These are phyloP conservation scores for Pyricularia grisea DNA, from an alignment of 2,329 filamentous ascomycete genomes.

Conservation along the genomic window DNA sequence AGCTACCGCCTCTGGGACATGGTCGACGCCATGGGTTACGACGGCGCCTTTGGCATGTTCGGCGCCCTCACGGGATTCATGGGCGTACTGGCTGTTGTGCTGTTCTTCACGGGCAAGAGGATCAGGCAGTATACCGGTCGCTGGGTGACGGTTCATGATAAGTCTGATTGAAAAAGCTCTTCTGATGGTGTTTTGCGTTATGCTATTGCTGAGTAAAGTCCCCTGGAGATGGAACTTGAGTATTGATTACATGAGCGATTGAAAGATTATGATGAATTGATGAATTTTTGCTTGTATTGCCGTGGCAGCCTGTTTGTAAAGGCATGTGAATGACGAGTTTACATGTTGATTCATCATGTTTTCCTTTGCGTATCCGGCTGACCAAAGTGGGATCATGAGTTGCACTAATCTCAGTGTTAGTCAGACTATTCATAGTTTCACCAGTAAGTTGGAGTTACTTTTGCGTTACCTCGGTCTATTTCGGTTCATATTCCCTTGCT, in stretches of 20 bases:
- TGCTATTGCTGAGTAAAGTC: not conserved
- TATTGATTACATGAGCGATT: not conserved
- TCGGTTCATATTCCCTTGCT: too few species aligned
- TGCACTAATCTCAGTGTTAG: too few species aligned
- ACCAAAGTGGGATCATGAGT: too few species aligned
- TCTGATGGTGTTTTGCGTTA: not conserved
- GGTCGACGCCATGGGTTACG: slow-evolving; percentile 18
- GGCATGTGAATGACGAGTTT: too few species aligned
- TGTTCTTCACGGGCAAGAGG: slow-evolving; percentile 21
- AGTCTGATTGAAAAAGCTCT: not conserved
- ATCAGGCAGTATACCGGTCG: slow-evolving; percentile 13
- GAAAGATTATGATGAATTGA: not conserved
- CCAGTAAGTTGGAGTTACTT: too few species aligned
- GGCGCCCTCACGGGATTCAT: slow-evolving; percentile 20
- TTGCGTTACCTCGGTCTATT: too few species aligned
- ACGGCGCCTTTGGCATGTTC: slow-evolving; percentile 21
- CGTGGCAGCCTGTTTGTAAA: too few species aligned
- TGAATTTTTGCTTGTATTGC: not conserved
- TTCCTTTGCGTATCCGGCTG: too few species aligned
- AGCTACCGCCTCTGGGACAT: slow-evolving; percentile 17
- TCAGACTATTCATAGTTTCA: too few species aligned
- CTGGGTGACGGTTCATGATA: not conserved
- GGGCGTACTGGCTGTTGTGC: slow-evolving; percentile 19
- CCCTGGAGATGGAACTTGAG: not conserved
- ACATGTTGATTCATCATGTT: too few species aligned